Percentiles rank a stretch among this genome's conserved stretches.
Conservation (phyloP, 208 protist genomes). For the Leishmania gerbilli region DNA sequence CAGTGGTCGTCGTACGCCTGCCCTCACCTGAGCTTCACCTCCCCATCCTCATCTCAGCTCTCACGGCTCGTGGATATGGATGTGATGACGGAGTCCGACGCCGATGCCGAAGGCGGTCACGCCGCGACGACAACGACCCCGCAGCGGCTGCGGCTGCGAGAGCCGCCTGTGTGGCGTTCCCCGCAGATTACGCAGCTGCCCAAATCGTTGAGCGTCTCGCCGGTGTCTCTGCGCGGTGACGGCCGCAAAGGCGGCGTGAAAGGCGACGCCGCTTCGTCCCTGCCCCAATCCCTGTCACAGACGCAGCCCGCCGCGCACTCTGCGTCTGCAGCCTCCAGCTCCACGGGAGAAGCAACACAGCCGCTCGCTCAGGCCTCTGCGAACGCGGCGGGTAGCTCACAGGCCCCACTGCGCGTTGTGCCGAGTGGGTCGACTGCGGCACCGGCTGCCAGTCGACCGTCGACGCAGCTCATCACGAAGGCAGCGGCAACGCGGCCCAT, state of each 20-base stretch:
- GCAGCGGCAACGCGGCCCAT: conserved; percentile 59
- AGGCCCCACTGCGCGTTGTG: not conserved
- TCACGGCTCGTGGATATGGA: conserved; percentile 8
- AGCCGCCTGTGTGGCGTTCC: conserved; percentile 34
- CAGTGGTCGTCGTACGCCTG: not conserved
- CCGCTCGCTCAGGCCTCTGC: conserved; percentile 10
- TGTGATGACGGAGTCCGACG: not conserved
- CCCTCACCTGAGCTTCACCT: not conserved
- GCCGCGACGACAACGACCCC: not conserved
- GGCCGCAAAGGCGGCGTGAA: not conserved
- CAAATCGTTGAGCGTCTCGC: conserved; percentile 28
- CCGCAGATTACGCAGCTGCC: conserved; percentile 21
- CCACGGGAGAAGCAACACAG: conserved; percentile 10
- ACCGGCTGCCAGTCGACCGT: conserved; percentile 27
- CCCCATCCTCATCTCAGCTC: not conserved
- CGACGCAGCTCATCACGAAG: conserved; percentile 55
- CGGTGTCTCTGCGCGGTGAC: conserved; percentile 5
- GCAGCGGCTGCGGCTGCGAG: conserved; percentile 14
- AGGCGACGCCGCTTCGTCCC: too few species aligned
- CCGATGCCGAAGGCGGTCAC: not conserved
- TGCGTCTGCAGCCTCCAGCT: not conserved
- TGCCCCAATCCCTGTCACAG: not conserved
- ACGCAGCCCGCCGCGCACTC: not conserved
- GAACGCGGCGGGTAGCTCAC: not conserved
- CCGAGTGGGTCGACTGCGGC: not conserved